Conservation (phyloP, 495 filamentous ascomycete species). For the Lichina pygmaea region DNA sequence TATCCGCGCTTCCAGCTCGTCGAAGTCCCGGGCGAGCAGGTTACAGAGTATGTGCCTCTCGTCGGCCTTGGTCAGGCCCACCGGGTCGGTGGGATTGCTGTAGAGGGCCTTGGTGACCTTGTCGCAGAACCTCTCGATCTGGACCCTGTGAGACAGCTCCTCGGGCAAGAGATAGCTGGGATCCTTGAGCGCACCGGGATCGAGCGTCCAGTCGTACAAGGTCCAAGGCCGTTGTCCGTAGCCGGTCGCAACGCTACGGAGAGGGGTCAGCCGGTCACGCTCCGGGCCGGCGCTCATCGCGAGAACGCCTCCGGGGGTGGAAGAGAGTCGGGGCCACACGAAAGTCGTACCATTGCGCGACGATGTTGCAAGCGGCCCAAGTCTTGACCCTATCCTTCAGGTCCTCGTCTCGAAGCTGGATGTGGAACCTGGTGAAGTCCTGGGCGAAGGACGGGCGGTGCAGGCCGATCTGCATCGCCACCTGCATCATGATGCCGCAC, state of each 20-base stretch:
- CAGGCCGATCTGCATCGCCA: constrained; percentile 71
- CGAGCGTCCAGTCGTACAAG: constrained; percentile 65
- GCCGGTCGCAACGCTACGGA: constrained; percentile 47
- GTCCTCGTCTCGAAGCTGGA: constrained; percentile 65
- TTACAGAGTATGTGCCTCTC: constrained; percentile 40
- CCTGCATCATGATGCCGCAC: constrained; percentile 76
- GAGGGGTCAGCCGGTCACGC: constrained; percentile 5
- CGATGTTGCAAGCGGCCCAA: constrained; percentile 82
- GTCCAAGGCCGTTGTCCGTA: constrained; percentile 80
- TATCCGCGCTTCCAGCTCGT: constrained; percentile 15
- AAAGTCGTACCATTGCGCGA: constrained; percentile 42
- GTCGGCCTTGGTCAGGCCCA: constrained; percentile 43
- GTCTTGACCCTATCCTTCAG: constrained; percentile 65
- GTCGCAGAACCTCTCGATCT: constrained; percentile 63
- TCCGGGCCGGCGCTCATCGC: not conserved
- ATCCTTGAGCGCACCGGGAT: constrained; percentile 31
- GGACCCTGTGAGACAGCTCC: constrained; percentile 38
- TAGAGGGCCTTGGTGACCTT: constrained; percentile 71
- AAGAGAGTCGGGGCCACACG: not conserved
- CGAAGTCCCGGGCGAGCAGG: constrained; percentile 23
- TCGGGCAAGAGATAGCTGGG: constrained; percentile 37
- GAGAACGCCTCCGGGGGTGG: not conserved
- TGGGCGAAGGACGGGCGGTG: constrained; percentile 75
- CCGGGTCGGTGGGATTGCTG: constrained; percentile 47
- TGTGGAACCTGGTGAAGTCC: constrained; percentile 62